Evolutionary conservation across 2,329 filamentous ascomycete species (phyloP), one percentile per base, ranked within the genome.

Genomic region (Chaetomium sp.): DNA sequence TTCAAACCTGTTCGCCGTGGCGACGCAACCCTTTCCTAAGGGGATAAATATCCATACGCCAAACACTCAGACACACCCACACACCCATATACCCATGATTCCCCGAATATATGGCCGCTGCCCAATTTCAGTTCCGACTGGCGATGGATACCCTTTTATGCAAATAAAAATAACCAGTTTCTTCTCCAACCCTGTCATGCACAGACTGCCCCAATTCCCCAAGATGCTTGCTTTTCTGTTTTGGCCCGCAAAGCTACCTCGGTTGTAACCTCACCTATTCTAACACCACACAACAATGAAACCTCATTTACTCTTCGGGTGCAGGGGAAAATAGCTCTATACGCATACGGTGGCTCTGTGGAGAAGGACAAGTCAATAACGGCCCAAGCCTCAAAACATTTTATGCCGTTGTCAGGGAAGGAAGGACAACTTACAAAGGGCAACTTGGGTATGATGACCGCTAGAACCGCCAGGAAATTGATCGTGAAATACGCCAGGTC

Each of bases 401-500:
- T 3, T 3, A 27, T 62, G 67, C 37, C 46, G 69, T 55, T 48
- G 51, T n/a, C 27, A 19, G 49, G 10, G 12, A 44, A 32, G 12
- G 37, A 41, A 35, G 14, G 19, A 50, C 44, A 62, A 84, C 91
- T 72, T 79, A 97, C 92, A 70, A 89, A 92, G 64, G 94, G 94
- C 64, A 99, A 76, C 76, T 99, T 99, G 42, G 94, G 94, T 69
- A 99, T 94, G 57, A 99, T 88, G 54, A 99, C 94, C 45, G 81
- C 90, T 68, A 99, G 76, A 41, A 95, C 89, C 55, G 94, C 94
- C 66, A 96, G 75, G 70, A 95, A 92, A 76, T 99, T 99, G 76
- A 99, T 94, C 66, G 88, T 90, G 70, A 99, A 99, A 74, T 96
- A 97, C 45, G 90, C 88, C 70, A 96, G 73, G 74, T 96, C 92